Base-by-base conservation (phyloP, 371 early-diverging fungal genomes). In the Mortierella sp. region DNA sequence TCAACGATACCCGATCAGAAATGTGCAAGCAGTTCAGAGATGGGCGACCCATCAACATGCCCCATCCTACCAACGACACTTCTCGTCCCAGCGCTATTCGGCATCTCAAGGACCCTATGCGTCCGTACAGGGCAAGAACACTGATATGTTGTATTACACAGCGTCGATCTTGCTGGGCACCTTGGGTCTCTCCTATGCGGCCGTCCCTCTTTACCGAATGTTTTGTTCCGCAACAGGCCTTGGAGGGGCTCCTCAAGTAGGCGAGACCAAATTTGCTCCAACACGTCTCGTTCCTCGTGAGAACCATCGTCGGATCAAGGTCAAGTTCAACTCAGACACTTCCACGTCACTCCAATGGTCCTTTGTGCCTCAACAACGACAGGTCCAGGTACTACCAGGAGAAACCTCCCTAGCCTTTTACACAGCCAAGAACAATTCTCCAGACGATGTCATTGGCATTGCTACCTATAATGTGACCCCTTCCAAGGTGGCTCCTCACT, bases 401-500 rank as follows among this genome's bases (percentile, higher is more conserved):
- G 98, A 99, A 73, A 98, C 99, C 0, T 96, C 98, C 7, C 79
- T 99, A 71, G 96, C 98, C 5, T 99, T 99, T 75, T 99, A 94
- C 85, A 93, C 91, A 30, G 99, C 99, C n/a, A 88, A 92, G 71
- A 98, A 97, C 83, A 87, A 90, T 43, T 90, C 95, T n/a, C 88
- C 92, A 28, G 89, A 93, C 61, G 96, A 96, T 72, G 90, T 99
- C 46, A 93, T 96, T 50, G 99, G 99, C n/a, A 92, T 99, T 64
- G 94, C 97, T 1, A 99, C 98, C 0, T 99, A 99, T 74, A 97
- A 96, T 74, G 97, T 99, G 28, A 90, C 95, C 1, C 99, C 99
- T 4, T 88, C 91, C 62, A 93, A 96, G 75, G 97, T 96, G 1
- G 99, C 94, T 4, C 88, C 87, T 18, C 94, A 97, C 64, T 97